Base-by-base conservation (phyloP, 495 filamentous ascomycete species). In the Aspergillus campestris region DNA sequence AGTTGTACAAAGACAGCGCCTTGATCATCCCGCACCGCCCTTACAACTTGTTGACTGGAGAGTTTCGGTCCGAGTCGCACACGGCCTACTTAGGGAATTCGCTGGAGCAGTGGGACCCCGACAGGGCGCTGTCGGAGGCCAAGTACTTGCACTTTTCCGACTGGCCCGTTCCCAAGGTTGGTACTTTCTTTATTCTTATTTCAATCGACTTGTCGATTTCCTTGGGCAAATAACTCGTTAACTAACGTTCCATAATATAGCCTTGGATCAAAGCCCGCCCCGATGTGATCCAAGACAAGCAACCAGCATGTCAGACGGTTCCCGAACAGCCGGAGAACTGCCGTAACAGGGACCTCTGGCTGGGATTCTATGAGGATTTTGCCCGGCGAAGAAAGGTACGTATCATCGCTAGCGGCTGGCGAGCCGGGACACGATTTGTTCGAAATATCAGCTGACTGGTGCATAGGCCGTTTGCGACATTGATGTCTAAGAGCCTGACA, bases 121-220 rank as follows among this genome's bases (percentile, higher is more conserved):
- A 74, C 2, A 60, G 49, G 14, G 65, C 77, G 36, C 60, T 75
- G n/a, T 62, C 65, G 40, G 78, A 84, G 50, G 80, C 79, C 4
- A 86, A 80, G 55, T 73, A 80, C 31, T 60, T 87, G 1, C 83
- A 85, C 61, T 86, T 89, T 54, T 78, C 71, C 7, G 83, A 87
- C 52, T 83, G 78, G 74, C 83, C 83, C 5, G 52, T 83, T 32
- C 81, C 81, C 8, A 86, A 86, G 64, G 50, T 53, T 50, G 7
- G 38, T 34, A 37, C 4, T 28, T 12, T 9, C 5, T 31, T 14
- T 24, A 24, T 24, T 24, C 18, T 2, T 4, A 13, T 6, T 7
- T 15, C 31, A n/a, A 8, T 44, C 12, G 9, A 30, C 3, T 30
- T 15, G 33, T 37, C 29, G 15, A 18, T 14, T 4, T 14, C 0